Percentiles rank a stretch among this genome's conserved stretches.
phyloP scores from a whole-genome alignment of 768 basidiomycete species.

The Candolleomyces eurysporus region DNA sequence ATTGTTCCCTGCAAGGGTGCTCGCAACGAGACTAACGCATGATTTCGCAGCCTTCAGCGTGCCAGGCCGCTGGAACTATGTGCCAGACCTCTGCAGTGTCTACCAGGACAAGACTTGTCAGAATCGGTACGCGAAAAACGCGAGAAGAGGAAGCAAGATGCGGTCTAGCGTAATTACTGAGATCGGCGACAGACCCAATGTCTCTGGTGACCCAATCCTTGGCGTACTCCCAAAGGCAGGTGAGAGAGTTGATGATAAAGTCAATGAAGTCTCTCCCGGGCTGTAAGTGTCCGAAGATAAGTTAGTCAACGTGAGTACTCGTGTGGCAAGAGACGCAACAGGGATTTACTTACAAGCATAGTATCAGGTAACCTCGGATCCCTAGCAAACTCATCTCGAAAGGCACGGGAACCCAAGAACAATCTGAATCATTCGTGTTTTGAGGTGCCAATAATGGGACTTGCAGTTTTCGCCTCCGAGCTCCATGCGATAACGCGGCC shows the following conservation, averaged over 20 bases:
- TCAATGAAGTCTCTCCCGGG: slow-evolving; percentile 73
- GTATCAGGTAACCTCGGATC: slow-evolving; percentile 16
- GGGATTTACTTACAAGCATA: slow-evolving; percentile 41
- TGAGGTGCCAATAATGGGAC: too few relatives aligned
- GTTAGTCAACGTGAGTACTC: too few relatives aligned
- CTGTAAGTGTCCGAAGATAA: slow-evolving; percentile 29
- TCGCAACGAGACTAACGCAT: slow-evolving; percentile 83
- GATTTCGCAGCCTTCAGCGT: slow-evolving; percentile 78
- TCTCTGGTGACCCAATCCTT: slow-evolving; percentile 85
- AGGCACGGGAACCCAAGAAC: too few relatives aligned
- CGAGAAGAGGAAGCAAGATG: not conserved
- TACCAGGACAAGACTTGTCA: slow-evolving; percentile 22
- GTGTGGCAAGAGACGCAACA: too few relatives aligned
- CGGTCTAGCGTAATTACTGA: slow-evolving; percentile 48
- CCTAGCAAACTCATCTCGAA: too few relatives aligned
- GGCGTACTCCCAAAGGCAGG: slow-evolving; percentile 83
- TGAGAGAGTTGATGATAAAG: slow-evolving; percentile 81
- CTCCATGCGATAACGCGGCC: too few relatives aligned
- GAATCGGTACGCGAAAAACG: not conserved
- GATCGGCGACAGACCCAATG: slow-evolving; percentile 81
- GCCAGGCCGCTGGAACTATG: slow-evolving; percentile 91
- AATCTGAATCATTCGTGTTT: too few relatives aligned
- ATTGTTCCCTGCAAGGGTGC: slow-evolving; percentile 28
- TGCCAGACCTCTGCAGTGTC: slow-evolving; percentile 86
- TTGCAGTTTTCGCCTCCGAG: too few relatives aligned